Conservation (phyloP, 495 filamentous ascomycete genomes). For the Aspergillus egyptiacus region DNA sequence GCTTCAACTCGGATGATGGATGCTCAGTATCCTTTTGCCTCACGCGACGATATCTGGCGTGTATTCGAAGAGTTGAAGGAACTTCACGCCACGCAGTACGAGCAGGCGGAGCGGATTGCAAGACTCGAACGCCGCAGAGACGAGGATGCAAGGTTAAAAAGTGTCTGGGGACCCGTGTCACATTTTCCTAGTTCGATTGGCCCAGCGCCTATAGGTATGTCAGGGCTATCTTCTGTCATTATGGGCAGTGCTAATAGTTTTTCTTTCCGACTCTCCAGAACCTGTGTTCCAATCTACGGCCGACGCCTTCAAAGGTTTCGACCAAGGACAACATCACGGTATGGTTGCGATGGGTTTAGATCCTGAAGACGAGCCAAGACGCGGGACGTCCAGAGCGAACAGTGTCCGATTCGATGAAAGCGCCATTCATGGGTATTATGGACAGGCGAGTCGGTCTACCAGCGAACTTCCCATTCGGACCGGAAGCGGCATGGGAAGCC, state of each 20-base stretch:
- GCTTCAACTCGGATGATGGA: conserved; percentile 45
- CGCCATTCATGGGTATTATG: conserved; percentile 85
- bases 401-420: conserved; percentile 99
- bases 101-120: conserved; percentile 74
- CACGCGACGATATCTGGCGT: conserved; percentile 76
- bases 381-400: conserved; percentile 89
- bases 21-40: conserved; percentile 57
- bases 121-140: conserved; percentile 78
- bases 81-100: conserved; percentile 67
- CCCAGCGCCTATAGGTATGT: conserved; percentile 70
- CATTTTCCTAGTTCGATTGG: conserved; percentile 71
- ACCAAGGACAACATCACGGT: conserved; percentile 65
- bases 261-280: conserved; percentile 41
- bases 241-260: conserved; percentile 5
- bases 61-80: conserved; percentile 83
- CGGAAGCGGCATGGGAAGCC: conserved; percentile 73
- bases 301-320: conserved; percentile 78
- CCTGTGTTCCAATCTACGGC: conserved; percentile 64
- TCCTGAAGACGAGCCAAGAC: conserved; percentile 82
- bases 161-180: conserved; percentile 73
- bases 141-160: conserved; percentile 75
- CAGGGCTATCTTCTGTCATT: conserved; percentile 1
- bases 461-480: conserved; percentile 73
- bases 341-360: conserved; percentile 73
- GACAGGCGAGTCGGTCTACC: conserved; percentile 71